Evolutionary conservation across 2,329 filamentous ascomycete species (phyloP), one percentile per base, ranked within the genome.

Genomic region (Endocalyx cinctus): DNA sequence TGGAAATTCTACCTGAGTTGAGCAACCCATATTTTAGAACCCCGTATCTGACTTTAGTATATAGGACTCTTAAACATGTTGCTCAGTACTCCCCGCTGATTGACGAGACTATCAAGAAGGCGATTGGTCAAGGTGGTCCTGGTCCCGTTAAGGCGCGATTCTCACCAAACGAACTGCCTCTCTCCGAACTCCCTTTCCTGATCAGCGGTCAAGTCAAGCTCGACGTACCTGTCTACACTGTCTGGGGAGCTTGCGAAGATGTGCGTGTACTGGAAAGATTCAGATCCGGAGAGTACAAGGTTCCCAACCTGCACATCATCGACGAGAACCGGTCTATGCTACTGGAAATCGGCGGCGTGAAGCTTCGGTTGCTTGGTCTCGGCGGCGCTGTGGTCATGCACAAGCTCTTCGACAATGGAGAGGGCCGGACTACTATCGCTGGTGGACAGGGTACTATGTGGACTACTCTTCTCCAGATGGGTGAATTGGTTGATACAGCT

Each of bases 401-500:
- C 74, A 98, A 98, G 73, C 78, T 98, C 13, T 98, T 98, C 55
- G 92, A 98, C 62, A 98, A 98, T 49, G 92, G 92, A 34, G 92
- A 98, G 58, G 92, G 92, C 40, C 82, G 90, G 62, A 98, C 92
- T 31, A 98, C 94, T 2, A 98, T 98, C 62, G 92, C 92, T 15
- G 92, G 92, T 58, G 92, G 92, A 14, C 92, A 98, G 62, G 92
- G 92, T 42, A 98, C 92, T 28, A 98, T 98, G 92, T 98, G 92
- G 92, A 98, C 92, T 6, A 98, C 92, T 6, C 70, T 98, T 18
- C 66, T 98, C 45, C 92, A 98, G 65, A 98, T 98, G 84, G 92
- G 92, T 33, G 92, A 98, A 66, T 72, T 98, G 31, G 87, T 98
- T 34, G 92, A 98, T 59, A 98, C 94, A 4, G 92, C 92, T 13